These are phyloP conservation scores for Keithomyces neogunnii DNA, from an alignment of 2,329 filamentous ascomycete species.

Conservation along the genomic window DNA sequence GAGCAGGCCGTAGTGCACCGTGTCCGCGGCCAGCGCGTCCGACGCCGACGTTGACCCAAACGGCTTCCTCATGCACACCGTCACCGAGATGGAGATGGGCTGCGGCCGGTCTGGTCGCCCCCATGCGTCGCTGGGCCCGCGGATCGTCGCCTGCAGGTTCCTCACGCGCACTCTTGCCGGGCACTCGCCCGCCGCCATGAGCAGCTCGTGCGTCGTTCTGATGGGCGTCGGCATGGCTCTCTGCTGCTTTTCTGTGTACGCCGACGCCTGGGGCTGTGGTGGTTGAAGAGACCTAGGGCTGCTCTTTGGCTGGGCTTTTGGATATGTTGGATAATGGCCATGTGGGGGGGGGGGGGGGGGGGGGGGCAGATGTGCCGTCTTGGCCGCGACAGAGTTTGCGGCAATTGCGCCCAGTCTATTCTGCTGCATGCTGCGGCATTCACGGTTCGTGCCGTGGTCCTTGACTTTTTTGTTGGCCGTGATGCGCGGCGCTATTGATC, in stretches of 20 bases:
- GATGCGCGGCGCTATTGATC: too few relatives aligned
- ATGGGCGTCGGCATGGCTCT: conserved; percentile 1
- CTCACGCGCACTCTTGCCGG: conserved; percentile 48
- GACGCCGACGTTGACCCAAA: conserved; percentile 50
- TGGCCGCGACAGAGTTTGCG: too few relatives aligned
- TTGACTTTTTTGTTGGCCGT: too few relatives aligned
- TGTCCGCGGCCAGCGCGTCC: conserved; percentile 59
- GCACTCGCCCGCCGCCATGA: conserved; percentile 14
- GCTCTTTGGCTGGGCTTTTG: neutral
- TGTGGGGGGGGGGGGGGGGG: too few relatives aligned
- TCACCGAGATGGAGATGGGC: conserved; percentile 52
- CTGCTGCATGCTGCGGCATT: too few relatives aligned
- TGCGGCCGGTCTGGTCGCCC: conserved; percentile 50
- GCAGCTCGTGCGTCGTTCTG: conserved; percentile 1
- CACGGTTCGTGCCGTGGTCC: too few relatives aligned
- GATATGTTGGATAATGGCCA: too few relatives aligned
- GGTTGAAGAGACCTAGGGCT: too few relatives aligned
- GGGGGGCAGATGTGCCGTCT: too few relatives aligned
- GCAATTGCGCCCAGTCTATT: too few relatives aligned
- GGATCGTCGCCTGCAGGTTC: conserved; percentile 50
- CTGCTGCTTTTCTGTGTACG: neutral
- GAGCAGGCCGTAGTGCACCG: conserved; percentile 66
- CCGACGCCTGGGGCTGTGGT: too few relatives aligned
- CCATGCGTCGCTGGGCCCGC: conserved; percentile 60
- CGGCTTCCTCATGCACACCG: conserved; percentile 43